Evolutionary conservation across 169 alveolate genomes (phyloP), one percentile per base, ranked within the genome.

Genomic region (Plasmodium malariae): DNA sequence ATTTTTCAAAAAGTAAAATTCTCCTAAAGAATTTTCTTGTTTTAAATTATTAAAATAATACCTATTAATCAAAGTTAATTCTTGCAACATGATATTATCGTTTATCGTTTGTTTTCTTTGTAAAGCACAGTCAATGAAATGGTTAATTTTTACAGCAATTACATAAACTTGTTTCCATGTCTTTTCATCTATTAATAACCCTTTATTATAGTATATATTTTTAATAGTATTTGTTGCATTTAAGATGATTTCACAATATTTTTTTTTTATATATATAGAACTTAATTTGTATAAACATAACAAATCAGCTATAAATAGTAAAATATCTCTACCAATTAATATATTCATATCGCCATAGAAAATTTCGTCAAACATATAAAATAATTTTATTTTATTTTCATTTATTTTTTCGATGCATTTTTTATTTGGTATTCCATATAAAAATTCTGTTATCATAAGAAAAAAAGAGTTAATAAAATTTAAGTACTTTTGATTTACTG

Each of bases 261-360:
- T 87, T 70, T 62, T 87, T 87, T 74, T 73, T 51, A 74, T 69
- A 73, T 87, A 74, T 34, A 87, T 65, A 12, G 73, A 74, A 69
- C 49, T 69, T 87, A 74, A 72, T 74, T 87, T 74, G 49, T 69
- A 73, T 74, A 74, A 60, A 62, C 88, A 87, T 73, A 74, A 63
- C 21, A 87, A 70, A 87, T 87, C 88, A 36, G 78, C 80, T 49
- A 69, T 57, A 45, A 74, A 87, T 60, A 73, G 43, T 45, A 83
- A 67, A 32, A 67, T 71, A 45, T 83, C 91, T 67, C 91, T 26
- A 54, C 73, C 91, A 21, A 83, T 83, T 59, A 51, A 48, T 37
- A 83, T 83, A 55, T 83, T 83, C 91, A 83, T 83, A 70, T 83
- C 37, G 1, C 67, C 76, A 36, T 83, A 83, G 36, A 74, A 87